Conservation (phyloP, 2,329 filamentous ascomycete species). For the Fusarium illudens region DNA sequence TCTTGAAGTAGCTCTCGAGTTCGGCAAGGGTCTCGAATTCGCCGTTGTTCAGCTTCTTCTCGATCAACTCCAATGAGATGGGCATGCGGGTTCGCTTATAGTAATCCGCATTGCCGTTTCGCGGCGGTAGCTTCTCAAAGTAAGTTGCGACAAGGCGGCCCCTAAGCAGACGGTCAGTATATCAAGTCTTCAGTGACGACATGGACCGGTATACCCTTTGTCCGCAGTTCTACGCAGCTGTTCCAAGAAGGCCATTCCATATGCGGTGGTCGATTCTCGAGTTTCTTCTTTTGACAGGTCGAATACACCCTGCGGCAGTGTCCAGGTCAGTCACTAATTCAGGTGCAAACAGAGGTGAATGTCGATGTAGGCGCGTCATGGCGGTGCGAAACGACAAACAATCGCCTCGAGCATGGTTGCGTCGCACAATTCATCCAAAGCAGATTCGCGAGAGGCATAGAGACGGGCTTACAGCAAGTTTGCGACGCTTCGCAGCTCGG, state of each 20-base stretch:
- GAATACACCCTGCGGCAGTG: conserved; percentile 48
- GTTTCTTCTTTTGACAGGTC: conserved; percentile 67
- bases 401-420: not conserved
- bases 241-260: conserved; percentile 77
- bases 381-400: not conserved
- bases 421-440: not conserved
- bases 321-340: conserved; percentile 16
- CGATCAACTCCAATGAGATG: conserved; percentile 79
- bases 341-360: not conserved
- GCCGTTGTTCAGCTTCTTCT: conserved; percentile 74
- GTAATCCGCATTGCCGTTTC: conserved; percentile 74
- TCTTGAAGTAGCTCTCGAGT: conserved; percentile 85
- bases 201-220: conserved; percentile 70
- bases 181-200: conserved; percentile 1
- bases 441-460: conserved; percentile 7
- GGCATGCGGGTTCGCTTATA: conserved; percentile 81
- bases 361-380: not conserved
- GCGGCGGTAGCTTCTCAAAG: conserved; percentile 76
- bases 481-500: conserved; percentile 65
- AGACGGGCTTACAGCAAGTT: conserved; percentile 57
- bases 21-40: conserved; percentile 76
- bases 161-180: conserved; percentile 52
- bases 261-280: conserved; percentile 72
- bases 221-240: conserved; percentile 79
- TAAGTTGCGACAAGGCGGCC: conserved; percentile 77